phyloP scores from a whole-genome alignment of 192 early-diverging fungal genomes.

The Coemansia pectinata region DNA sequence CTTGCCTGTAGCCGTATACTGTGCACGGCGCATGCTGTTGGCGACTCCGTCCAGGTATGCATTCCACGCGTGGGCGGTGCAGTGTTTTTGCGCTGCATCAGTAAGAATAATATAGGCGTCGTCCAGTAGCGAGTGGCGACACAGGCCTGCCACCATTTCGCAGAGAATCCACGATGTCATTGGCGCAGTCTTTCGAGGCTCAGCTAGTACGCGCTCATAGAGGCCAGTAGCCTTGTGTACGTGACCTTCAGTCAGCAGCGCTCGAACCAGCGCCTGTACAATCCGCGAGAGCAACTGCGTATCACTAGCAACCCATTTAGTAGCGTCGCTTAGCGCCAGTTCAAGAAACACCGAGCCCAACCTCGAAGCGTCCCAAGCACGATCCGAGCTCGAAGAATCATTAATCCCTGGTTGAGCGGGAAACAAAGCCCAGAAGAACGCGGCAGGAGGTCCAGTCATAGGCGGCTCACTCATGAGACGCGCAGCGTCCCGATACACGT shows the following conservation, averaged over 20 bases:
- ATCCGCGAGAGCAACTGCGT: conserved; percentile 13
- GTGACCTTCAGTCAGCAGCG: conserved; percentile 32
- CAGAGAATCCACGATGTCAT: conserved; percentile 33
- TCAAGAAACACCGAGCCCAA: conserved; percentile 33
- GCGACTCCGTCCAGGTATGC: conserved; percentile 38
- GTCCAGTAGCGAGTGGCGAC: conserved; percentile 15
- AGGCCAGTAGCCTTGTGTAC: conserved; percentile 9
- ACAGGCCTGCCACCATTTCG: conserved; percentile 34
- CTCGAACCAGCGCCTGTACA: conserved; percentile 23
- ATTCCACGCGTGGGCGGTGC: conserved; percentile 34
- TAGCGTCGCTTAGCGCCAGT: conserved; percentile 9
- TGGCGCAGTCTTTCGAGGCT: background rate
- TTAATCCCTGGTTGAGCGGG: background rate
- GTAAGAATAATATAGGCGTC: conserved; percentile 18
- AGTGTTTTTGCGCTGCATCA: background rate
- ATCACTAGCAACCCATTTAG: background rate
- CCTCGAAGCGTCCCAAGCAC: conserved; percentile 29
- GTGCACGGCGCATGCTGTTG: background rate
- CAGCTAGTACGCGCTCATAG: conserved; percentile 5
- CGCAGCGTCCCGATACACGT: conserved; percentile 21
- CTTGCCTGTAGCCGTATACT: background rate
- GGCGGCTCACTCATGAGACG: conserved; percentile 6
- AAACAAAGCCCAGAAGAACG: conserved; percentile 25
- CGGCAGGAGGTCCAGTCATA: background rate
- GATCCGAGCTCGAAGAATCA: background rate